These are phyloP conservation scores for Sphaerulina musiva DNA, from an alignment of 2,329 filamentous ascomycete species.

Conservation along the genomic window DNA sequence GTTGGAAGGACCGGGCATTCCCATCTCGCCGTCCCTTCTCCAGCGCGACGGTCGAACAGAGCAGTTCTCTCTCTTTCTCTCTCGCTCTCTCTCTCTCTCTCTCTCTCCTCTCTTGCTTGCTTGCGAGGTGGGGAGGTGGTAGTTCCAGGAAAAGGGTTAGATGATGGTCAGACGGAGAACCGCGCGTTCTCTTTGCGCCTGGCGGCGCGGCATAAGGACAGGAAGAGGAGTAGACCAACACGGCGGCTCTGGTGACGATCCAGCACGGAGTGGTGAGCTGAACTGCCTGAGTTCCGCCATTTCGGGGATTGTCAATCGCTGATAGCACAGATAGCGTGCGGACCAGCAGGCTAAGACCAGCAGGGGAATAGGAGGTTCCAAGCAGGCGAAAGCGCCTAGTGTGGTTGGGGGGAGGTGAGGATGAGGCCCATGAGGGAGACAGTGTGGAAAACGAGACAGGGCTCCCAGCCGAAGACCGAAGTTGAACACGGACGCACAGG, in stretches of 20 bases:
- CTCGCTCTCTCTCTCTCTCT: too few relatives aligned
- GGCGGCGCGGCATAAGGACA: background rate
- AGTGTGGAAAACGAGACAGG: too few relatives aligned
- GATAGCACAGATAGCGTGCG: background rate
- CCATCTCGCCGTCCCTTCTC: constrained; percentile 3
- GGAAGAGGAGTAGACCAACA: background rate
- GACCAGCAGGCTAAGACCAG: too few relatives aligned
- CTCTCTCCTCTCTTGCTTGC: background rate
- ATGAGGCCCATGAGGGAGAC: too few relatives aligned
- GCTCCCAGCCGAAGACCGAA: too few relatives aligned
- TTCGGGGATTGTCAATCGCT: background rate
- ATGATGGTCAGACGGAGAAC: constrained; percentile 3
- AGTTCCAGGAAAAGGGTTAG: background rate
- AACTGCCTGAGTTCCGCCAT: background rate
- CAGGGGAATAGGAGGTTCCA: background rate
- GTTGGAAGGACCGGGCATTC: background rate
- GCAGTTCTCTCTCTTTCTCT: background rate
- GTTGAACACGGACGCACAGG: too few relatives aligned
- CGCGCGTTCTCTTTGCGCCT: background rate
- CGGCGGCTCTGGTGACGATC: background rate
- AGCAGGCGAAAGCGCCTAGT: background rate
- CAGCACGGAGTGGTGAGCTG: background rate
- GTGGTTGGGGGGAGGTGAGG: background rate
- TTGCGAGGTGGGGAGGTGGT: background rate
- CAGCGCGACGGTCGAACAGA: background rate